Percentiles rank a stretch among this genome's conserved stretches.
phyloP scores from a whole-genome alignment of 768 basidiomycete genomes.

The Lentinula raphanica region DNA sequence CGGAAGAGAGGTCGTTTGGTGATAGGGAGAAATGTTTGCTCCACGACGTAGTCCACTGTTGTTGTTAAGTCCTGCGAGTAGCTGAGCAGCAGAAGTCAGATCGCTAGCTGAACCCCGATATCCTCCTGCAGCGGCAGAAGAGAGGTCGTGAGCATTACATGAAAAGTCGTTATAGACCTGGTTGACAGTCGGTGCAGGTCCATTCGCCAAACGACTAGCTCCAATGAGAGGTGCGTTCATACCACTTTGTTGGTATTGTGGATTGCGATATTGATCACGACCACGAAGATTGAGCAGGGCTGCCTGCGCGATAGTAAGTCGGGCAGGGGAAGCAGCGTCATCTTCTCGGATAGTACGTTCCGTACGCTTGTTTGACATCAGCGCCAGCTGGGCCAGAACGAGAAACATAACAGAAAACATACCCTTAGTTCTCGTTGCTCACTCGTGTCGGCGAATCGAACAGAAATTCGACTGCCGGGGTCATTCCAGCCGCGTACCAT shows the following conservation, averaged over 20 bases:
- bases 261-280: conserved; percentile 41
- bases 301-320: conserved; percentile 74
- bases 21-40: not conserved
- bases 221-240: conserved; percentile 2
- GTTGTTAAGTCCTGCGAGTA: not conserved
- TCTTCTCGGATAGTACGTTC: conserved; percentile 59
- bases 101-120: conserved; percentile 7
- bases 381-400: not conserved
- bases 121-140: conserved; percentile 7
- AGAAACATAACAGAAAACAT: conserved; percentile 16
- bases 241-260: conserved; percentile 2
- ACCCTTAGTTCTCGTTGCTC: conserved; percentile 77
- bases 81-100: not conserved
- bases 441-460: conserved; percentile 72
- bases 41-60: not conserved
- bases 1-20: not conserved
- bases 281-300: conserved; percentile 72
- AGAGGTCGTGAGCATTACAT: conserved; percentile 10
- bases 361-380: conserved; percentile 38
- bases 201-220: not conserved
- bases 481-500: conserved; percentile 81
- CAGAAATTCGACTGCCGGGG: conserved; percentile 69
- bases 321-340: conserved; percentile 50
- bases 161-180: conserved; percentile 5
- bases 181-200: conserved; percentile 4